Evolutionary conservation across 2,329 filamentous ascomycete genomes (phyloP), one percentile per base, ranked within the genome.

Genomic region (Paramyrothecium sp.): DNA sequence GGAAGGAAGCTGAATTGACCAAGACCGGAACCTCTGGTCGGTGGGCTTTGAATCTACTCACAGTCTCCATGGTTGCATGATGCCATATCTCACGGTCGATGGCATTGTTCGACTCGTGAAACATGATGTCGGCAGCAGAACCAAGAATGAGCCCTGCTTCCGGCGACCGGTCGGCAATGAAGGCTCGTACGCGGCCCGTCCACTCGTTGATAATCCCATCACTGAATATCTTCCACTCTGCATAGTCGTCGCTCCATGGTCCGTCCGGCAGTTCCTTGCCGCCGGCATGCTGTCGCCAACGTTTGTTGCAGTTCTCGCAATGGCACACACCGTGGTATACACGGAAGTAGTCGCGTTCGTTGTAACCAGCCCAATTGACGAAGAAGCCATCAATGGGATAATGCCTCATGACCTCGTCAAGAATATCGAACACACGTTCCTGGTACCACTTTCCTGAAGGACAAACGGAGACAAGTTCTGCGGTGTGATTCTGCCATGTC

Each of bases 351-450:
- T 60, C 60, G 2, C 51, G 44, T 50, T 63, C 61, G 55, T 62
- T 62, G 33, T 56, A 54, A 33, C 53, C 57, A 30, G 58, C 56
- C 61, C 60, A 63, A 56, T 61, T 63, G 53, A 63, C 48, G 56
- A 63, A 63, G 56, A 63, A 62, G n/a, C 60, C 60, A 30, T 60
- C 60, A 20, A 62, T 20, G 3, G 53, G 47, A 51, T 63, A 62
- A n/a, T 53, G 51, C 12, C 17, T 47, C 38, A 58, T 60, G 22
- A 63, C 61, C 23, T 61, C 57, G 20, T 60, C 60, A 2, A 63
- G 26, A 26, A 60, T 60, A 11, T 59, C 58, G 51, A 60, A 61
- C 3, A 59, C 56, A n/a, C 57, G 56, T 53, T 59, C 53, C 54
- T 62, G 60, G 54, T 62, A 62, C 33, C 53, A 62, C 20, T 53